Evolutionary conservation across 2,329 filamentous ascomycete species (phyloP), one percentile per base, ranked within the genome.

Genomic region (Cucurbitaria berberidis): DNA sequence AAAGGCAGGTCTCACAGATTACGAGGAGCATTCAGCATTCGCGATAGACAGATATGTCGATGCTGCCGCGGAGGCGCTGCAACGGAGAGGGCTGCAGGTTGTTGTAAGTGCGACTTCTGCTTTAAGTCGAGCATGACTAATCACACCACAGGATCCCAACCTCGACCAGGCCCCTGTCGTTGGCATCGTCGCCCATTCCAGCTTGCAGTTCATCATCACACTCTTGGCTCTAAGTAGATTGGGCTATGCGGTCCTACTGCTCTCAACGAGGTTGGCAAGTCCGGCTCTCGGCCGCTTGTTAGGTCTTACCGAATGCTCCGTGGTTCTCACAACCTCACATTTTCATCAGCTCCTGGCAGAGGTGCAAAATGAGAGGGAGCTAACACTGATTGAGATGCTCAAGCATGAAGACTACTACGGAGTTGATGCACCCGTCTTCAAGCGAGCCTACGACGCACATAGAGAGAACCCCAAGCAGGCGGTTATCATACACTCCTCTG

Each of bases 161-260:
- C 46, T 59, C 9, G 53, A 54, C 3, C 51, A 68, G 43, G 60
- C 67, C 18, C 60, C 62, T 16, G 60, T 62, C 11, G 75, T 85
- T 21, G 81, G 78, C 1, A 63, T 86, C 10, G 70, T 86, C 2
- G 82, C 81, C 0, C 75, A 77, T 0, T 84, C 83, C 1, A 80
- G 81, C 55, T 73, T 86, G 9, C 80, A 84, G 48, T 84, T 84
- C 53, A 75, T 85, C 32, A 72, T 85, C 30, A 80, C 82, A 3
- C 73, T 82, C 36, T 76, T 86, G 39, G 84, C 82, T 0, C 62
- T 87, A 42, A 79, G 77, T 24, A 80, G 82, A 54, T 71, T 86
- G 11, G 84, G 84, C 8, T 82, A 83, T 70, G 80, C 82, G 0
- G 75, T 79, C 2, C 69, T 86, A 1, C 77, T 85, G 29, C 74